phyloP scores from a whole-genome alignment of 371 early-diverging fungal species.

The Blastocladiella emersonii region DNA sequence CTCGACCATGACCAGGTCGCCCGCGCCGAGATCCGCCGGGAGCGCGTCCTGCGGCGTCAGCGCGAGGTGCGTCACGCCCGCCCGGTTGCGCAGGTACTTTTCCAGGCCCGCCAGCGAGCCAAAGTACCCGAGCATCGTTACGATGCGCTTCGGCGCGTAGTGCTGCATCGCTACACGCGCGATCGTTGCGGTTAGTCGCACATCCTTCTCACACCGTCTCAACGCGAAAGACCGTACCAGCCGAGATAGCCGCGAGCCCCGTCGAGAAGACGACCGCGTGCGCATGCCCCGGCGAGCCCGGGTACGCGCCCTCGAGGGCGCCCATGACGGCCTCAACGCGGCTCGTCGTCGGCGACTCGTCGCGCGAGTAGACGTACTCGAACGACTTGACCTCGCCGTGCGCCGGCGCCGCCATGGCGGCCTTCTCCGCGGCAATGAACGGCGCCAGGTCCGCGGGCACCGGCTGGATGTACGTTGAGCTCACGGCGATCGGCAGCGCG shows the following conservation, averaged over 20 bases:
- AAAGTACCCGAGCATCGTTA: background rate
- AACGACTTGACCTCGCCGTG: no score
- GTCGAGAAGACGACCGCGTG: background rate
- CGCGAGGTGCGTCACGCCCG: no score
- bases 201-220: no score
- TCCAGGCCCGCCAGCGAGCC: background rate
- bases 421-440: background rate
- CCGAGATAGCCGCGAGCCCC: background rate
- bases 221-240: no score
- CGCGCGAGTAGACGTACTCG: background rate
- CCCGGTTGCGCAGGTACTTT: background rate
- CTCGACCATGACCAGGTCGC: background rate
- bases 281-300: background rate
- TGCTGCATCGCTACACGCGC: background rate
- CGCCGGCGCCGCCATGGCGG: no score
- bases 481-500: background rate
- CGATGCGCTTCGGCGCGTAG: background rate
- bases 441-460: background rate
- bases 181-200: no score
- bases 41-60: background rate
- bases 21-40: background rate
- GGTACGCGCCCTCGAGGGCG: background rate
- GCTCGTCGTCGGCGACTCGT: background rate
- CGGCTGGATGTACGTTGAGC: constrained; percentile 5
- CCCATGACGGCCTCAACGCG: constrained; percentile 1